Percentiles rank a stretch among this genome's conserved stretches.
Evolutionary conservation across 139 green algal genomes (phyloP).

Genomic region (Chlorokybus atmophyticus): DNA sequence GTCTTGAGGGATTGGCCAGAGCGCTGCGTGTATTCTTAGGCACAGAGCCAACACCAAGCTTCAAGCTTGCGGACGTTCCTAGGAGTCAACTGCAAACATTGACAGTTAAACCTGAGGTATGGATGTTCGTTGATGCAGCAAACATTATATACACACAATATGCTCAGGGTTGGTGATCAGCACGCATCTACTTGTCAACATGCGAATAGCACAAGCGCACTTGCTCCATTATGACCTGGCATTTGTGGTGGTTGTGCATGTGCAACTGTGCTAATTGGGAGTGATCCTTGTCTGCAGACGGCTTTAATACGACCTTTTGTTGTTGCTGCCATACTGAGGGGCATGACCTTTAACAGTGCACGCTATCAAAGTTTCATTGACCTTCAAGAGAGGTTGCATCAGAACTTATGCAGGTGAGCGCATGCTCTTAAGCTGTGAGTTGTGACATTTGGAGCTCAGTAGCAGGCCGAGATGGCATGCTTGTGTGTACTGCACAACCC

Average conservation of each 20-base stretch:
- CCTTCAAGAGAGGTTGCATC: constrained; percentile 95
- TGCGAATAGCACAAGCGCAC: too few species aligned
- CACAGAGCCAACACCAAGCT: constrained; percentile 42
- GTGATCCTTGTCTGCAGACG: constrained; percentile 76
- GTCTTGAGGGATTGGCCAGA: constrained; percentile 87
- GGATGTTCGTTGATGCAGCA: too few species aligned
- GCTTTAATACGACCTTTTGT: constrained; percentile 88
- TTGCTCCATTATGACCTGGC: too few species aligned
- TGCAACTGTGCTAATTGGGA: too few species aligned
- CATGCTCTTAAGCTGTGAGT: too few species aligned
- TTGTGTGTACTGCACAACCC: too few species aligned
- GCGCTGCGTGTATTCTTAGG: constrained; percentile 90
- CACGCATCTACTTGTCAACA: too few species aligned
- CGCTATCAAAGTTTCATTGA: constrained; percentile 96
- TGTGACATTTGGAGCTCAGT: too few species aligned
- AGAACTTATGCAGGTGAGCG: constrained; percentile 77
- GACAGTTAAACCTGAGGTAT: constrained; percentile 22
- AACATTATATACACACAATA: too few species aligned
- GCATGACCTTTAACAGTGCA: constrained; percentile 64
- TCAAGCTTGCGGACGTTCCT: constrained; percentile 40
- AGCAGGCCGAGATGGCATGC: too few species aligned
- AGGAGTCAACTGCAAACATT: constrained; percentile 1
- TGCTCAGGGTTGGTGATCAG: too few species aligned
- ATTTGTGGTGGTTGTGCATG: too few species aligned
- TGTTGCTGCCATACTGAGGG: constrained; percentile 81